Conservation (phyloP, 2,329 filamentous ascomycete species). For the Cladorrhinum sp. region DNA sequence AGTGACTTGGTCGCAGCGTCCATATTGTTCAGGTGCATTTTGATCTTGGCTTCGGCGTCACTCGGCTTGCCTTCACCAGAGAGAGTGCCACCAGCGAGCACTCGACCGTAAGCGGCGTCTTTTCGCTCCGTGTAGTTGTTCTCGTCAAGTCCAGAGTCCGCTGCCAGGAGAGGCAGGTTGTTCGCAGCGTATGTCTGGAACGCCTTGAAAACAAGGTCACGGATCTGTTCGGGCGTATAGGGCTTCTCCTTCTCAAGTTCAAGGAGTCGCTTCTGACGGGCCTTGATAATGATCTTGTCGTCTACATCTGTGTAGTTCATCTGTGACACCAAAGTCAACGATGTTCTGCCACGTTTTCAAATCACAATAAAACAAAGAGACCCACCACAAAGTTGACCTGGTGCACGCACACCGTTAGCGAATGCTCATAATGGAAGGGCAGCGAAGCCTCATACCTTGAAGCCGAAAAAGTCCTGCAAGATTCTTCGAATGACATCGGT, state of each 20-base stretch:
- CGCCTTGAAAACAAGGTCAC: conserved; percentile 48
- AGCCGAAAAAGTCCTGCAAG: conserved; percentile 77
- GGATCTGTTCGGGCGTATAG: conserved; percentile 46
- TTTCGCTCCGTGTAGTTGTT: conserved; percentile 49
- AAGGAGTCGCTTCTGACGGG: conserved; percentile 76
- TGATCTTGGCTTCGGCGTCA: conserved; percentile 81
- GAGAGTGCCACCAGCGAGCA: conserved; percentile 54
- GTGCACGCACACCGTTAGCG: no score
- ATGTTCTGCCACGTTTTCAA: background rate
- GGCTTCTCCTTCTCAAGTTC: conserved; percentile 73
- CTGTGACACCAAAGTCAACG: conserved; percentile 8
- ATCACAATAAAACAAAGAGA: background rate
- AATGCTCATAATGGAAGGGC: no score
- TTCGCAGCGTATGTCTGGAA: conserved; percentile 55
- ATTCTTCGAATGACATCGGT: conserved; percentile 86
- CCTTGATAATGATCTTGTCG: conserved; percentile 50
- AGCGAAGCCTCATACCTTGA: conserved; percentile 40
- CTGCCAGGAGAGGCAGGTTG: conserved; percentile 51
- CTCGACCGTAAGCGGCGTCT: conserved; percentile 52
- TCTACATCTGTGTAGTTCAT: conserved; percentile 86
- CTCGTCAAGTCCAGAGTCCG: conserved; percentile 40
- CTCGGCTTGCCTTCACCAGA: conserved; percentile 59
- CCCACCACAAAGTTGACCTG: conserved; percentile 65
- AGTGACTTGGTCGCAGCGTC: conserved; percentile 50
- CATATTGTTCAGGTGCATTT: conserved; percentile 77